phyloP scores from a whole-genome alignment of 2,329 filamentous ascomycete species.

The Diaporthe vaccinii region DNA sequence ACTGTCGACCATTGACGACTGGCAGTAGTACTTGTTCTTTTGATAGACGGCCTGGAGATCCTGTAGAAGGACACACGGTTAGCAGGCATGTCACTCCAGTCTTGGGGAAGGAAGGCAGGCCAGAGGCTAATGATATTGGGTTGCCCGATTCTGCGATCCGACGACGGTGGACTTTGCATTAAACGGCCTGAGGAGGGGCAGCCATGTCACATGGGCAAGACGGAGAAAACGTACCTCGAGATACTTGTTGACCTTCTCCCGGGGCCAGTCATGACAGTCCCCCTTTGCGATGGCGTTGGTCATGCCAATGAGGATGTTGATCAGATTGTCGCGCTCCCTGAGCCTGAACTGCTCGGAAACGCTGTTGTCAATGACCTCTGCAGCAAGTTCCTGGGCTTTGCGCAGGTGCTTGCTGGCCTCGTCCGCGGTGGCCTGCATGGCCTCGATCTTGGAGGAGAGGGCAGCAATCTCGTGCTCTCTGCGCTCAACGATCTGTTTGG shows the following conservation, averaged over 20 bases:
- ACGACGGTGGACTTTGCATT: neutral
- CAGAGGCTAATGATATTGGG: neutral
- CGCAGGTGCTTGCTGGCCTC: neutral
- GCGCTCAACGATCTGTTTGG: slow-evolving; percentile 10
- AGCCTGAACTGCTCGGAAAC: slow-evolving; percentile 8
- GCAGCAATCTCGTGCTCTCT: slow-evolving; percentile 29
- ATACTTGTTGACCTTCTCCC: slow-evolving; percentile 14
- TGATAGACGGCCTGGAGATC: neutral
- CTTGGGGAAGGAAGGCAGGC: fast-evolving
- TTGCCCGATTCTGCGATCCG: neutral
- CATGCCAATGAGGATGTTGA: neutral
- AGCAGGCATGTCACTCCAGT: neutral
- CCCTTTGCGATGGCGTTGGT: neutral
- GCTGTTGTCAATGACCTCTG: slow-evolving; percentile 7
- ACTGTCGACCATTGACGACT: neutral
- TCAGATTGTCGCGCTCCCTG: neutral
- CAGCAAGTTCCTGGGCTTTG: slow-evolving; percentile 1
- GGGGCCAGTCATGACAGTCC: neutral
- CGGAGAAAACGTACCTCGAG: slow-evolving; percentile 4
- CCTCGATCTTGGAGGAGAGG: slow-evolving; percentile 11
- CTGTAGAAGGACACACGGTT: neutral
- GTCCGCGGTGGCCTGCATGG: slow-evolving; percentile 1
- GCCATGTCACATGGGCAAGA: no score
- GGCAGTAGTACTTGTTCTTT: neutral
- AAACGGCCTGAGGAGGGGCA: neutral